Base-by-base conservation (phyloP, 2,329 filamentous ascomycete genomes). In the Furcasterigmium furcatum region DNA sequence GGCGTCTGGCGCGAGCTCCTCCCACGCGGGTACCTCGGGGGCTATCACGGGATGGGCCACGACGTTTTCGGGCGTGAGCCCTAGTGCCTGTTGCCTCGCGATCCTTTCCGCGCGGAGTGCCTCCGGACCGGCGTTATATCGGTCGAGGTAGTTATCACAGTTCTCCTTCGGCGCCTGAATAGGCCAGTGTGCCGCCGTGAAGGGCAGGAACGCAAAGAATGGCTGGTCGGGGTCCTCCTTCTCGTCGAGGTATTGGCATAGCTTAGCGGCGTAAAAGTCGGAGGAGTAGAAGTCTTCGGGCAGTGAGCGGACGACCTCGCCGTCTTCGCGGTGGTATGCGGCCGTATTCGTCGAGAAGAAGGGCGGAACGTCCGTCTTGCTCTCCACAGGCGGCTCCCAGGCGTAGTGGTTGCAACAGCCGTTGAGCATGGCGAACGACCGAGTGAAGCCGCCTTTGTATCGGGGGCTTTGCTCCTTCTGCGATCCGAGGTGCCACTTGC, bases 81-180 rank as follows among this genome's bases (percentile, higher is more conserved):
- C 80, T 8, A 83, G 65, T 12, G 80, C 71, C 52, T 79, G 79
- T 38, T 84, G 70, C 4, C 71, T 64, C 47, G 74, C 67, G 14
- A 85, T 66, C 4, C 80, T 71, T 49, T 71, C 68, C 46, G 71
- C 55, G 2, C 80, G 68, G 9, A 85, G 67, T 1, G 68, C 76
- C 18, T 80, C 76, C 1, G 80, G 80, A 0, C 82, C 81, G 5
- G 80, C 77, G 39, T 81, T 74, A 54, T 85, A 85, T 1, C 12
- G 7, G 7, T 12, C 24, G 12, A 27, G 24, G 40, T 50, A 52
- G 36, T 46, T 53, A 25, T 50, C 32, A n/a, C 49, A 38, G 14
- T 42, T 30, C 29, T 52, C 46, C 21, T 39, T 20, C 2, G 74
- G 73, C 1, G 73, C 73, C 50, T 78, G 74, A 3, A 79, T 59